Evolutionary conservation across 768 basidiomycete genomes (phyloP).

Genomic region (Aureoboletus auriporus): DNA sequence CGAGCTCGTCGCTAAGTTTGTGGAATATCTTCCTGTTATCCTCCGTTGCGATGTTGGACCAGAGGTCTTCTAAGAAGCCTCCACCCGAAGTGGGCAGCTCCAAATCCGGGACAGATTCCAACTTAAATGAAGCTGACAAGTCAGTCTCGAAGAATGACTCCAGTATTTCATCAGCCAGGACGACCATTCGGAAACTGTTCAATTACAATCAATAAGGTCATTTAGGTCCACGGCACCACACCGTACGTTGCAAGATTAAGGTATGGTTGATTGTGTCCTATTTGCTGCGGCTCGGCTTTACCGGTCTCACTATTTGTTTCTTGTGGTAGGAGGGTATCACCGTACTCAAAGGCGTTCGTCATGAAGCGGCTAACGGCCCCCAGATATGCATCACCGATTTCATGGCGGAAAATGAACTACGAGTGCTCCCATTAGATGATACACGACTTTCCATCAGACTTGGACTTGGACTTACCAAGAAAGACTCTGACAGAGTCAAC

Average conservation of each 20-base stretch:
- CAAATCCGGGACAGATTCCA: constrained; percentile 66
- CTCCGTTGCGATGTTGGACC: constrained; percentile 87
- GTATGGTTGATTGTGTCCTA: constrained; percentile 83
- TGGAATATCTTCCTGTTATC: constrained; percentile 94
- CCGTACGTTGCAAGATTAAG: constrained; percentile 84
- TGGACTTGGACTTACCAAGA: constrained; percentile 53
- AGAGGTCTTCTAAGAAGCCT: constrained; percentile 75
- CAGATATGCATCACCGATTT: constrained; percentile 93
- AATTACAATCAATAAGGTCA: constrained; percentile 8
- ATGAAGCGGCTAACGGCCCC: constrained; percentile 96
- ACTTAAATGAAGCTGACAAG: constrained; percentile 80
- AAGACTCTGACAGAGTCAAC: constrained; percentile 88
- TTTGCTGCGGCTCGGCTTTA: constrained; percentile 40
- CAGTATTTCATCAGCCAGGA: constrained; percentile 92
- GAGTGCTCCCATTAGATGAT: constrained; percentile 3
- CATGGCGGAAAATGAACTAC: constrained; percentile 97
- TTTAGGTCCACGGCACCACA: neutral
- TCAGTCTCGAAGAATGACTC: constrained; percentile 97
- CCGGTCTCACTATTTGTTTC: constrained; percentile 30
- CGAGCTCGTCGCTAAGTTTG: constrained; percentile 89
- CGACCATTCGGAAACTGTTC: constrained; percentile 93
- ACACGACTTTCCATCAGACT: neutral
- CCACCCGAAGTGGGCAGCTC: constrained; percentile 57
- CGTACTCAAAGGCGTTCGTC: constrained; percentile 98
- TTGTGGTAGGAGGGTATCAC: constrained; percentile 79